Percentiles rank a stretch among this genome's conserved stretches.
Evolutionary conservation across 495 filamentous ascomycete species (phyloP).

Genomic region (Hypoxylon crocopeplum): DNA sequence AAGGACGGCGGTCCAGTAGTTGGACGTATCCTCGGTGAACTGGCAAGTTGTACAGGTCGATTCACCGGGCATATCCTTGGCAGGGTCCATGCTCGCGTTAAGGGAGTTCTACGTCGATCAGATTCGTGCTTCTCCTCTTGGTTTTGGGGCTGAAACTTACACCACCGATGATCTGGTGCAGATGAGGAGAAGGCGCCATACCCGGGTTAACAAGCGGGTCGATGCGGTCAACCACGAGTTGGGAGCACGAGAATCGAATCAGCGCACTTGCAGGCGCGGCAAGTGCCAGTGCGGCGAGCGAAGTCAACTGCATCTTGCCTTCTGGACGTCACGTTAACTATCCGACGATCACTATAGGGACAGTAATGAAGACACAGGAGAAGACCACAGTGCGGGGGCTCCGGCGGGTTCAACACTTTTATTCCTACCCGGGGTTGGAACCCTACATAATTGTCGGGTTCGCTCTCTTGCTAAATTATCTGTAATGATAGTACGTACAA

Average conservation of each 20-base stretch:
- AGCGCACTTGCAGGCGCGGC: conserved; percentile 42
- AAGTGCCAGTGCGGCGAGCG: conserved; percentile 39
- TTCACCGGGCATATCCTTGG: conserved; percentile 39
- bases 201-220: conserved; percentile 47
- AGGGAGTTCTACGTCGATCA: conserved; percentile 38
- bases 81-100: conserved; percentile 43
- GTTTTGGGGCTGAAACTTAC: conserved; percentile 15
- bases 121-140: not conserved
- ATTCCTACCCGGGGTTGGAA: conserved; percentile 1
- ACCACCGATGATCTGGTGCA: conserved; percentile 46
- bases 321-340: not conserved
- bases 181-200: conserved; percentile 39
- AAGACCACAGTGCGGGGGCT: no score
- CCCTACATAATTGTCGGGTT: not conserved
- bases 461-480: not conserved
- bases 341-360: conserved; percentile 2
- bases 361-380: not conserved
- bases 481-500: no score
- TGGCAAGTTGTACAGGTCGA: conserved; percentile 42
- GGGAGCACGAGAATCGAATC: conserved; percentile 46
- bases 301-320: conserved; percentile 42
- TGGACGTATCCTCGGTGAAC: conserved; percentile 46
- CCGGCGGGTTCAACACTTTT: conserved; percentile 11
- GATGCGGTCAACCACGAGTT: conserved; percentile 43
- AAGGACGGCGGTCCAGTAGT: conserved; percentile 51